A percentile compares a stretch with the other conserved stretches of the same genome.
phyloP scores from a whole-genome alignment of 768 basidiomycete species.

The Strobilomyces dryophilus region DNA sequence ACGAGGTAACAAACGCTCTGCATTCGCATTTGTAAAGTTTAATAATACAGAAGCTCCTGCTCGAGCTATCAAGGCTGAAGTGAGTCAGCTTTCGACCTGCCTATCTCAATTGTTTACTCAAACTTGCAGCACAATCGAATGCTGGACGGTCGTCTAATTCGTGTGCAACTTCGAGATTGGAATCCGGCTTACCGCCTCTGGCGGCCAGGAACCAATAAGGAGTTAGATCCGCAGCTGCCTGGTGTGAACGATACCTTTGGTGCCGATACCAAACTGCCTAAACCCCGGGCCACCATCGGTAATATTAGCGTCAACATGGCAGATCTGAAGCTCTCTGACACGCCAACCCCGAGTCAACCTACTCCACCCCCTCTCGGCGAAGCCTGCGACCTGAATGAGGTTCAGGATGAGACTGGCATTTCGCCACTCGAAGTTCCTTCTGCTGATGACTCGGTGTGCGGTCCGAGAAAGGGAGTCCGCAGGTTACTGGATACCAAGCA shows the following conservation, averaged over 20 bases:
- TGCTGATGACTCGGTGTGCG: conserved; percentile 1
- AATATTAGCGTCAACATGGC: conserved; percentile 10
- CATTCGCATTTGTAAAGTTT: conserved; percentile 78
- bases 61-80: conserved; percentile 66
- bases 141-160: conserved; percentile 65
- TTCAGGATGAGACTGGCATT: conserved; percentile 6
- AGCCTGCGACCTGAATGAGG: conserved; percentile 17
- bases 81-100: conserved; percentile 21
- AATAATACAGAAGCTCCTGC: conserved; percentile 58
- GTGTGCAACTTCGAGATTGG: conserved; percentile 71
- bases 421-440: background rate
- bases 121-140: conserved; percentile 62
- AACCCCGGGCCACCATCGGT: background rate
- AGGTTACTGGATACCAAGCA: conserved; percentile 29
- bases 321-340: conserved; percentile 8
- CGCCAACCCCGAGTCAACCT: background rate
- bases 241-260: conserved; percentile 5
- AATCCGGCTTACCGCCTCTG: conserved; percentile 50
- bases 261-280: conserved; percentile 11
- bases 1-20: conserved; percentile 58
- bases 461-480: conserved; percentile 3
- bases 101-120: background rate
- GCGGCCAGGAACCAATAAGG: conserved; percentile 37
- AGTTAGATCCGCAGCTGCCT: conserved; percentile 28
- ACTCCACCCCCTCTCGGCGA: conserved; percentile 3